Conservation (phyloP, 2,329 filamentous ascomycete species). For the Colletotrichum neosansevieriae region DNA sequence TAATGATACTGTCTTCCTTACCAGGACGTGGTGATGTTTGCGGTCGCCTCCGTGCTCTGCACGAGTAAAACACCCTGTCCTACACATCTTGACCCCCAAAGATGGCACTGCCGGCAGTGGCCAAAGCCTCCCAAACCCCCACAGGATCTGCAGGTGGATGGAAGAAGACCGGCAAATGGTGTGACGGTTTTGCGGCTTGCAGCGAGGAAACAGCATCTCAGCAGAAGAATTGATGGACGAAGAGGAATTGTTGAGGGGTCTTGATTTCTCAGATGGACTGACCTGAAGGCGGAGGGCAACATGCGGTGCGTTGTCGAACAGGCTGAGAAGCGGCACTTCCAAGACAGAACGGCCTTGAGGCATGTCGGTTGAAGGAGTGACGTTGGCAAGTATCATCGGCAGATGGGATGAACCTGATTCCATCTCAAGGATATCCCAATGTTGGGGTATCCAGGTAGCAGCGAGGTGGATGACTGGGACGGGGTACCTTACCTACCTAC, state of each 20-base stretch:
- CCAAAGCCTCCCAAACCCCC: conserved; percentile 16
- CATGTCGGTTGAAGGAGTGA: background rate
- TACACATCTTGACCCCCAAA: conserved; percentile 6
- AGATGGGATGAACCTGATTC: conserved; percentile 13
- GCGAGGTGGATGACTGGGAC: background rate
- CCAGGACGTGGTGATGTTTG: background rate
- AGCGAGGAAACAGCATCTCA: conserved; percentile 30
- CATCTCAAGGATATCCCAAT: conserved; percentile 3
- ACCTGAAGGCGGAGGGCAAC: too few relatives aligned
- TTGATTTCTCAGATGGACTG: too few relatives aligned
- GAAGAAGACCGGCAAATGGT: conserved; percentile 11
- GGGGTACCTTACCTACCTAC: too few relatives aligned
- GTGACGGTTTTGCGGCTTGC: conserved; percentile 17
- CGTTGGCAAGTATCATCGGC: too few relatives aligned
- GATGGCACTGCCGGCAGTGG: conserved; percentile 23
- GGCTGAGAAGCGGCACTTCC: too few relatives aligned
- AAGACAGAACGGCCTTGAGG: too few relatives aligned
- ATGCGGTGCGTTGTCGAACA: too few relatives aligned
- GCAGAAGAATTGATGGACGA: background rate
- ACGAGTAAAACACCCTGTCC: background rate
- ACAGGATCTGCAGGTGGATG: conserved; percentile 25
- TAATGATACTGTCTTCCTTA: background rate
- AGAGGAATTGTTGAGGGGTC: conserved; percentile 8
- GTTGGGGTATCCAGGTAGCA: background rate
- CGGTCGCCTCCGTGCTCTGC: background rate